Evolutionary conservation across 306 rosid genomes (phyloP).

Genomic region (Canavalia gladiata): DNA sequence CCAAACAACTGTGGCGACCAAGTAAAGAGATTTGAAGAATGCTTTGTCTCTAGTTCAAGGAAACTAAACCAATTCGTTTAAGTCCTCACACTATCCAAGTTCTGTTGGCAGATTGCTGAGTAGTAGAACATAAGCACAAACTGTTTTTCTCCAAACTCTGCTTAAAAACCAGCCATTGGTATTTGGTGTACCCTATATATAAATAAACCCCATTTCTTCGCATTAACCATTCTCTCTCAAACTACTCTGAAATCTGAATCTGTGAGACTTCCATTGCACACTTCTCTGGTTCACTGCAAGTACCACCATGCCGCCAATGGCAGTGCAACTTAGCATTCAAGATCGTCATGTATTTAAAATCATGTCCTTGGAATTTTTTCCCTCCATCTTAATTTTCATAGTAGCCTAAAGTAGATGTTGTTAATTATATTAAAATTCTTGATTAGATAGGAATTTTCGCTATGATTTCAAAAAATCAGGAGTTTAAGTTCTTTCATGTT

Average conservation of each 20-base stretch:
- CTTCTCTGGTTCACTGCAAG: conserved; percentile 27
- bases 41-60: conserved; percentile 60
- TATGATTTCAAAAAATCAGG: not conserved
- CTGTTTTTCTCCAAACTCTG: conserved; percentile 22
- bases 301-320: conserved; percentile 49
- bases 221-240: conserved; percentile 37
- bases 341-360: conserved; percentile 58
- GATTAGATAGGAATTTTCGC: not conserved
- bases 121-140: conserved; percentile 33
- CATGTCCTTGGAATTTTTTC: not conserved
- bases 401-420: conserved; percentile 8
- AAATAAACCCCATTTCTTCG: conserved; percentile 36
- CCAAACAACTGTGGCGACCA: conserved; percentile 77
- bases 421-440: not conserved
- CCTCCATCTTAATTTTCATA: not conserved
- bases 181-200: too few relatives aligned
- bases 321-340: conserved; percentile 60
- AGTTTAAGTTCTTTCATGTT: conserved; percentile 18
- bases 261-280: conserved; percentile 19
- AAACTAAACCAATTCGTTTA: conserved; percentile 47
- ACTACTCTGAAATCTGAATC: conserved; percentile 33
- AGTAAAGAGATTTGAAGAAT: conserved; percentile 69
- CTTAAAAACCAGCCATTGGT: conserved; percentile 30
- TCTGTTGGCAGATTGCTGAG: conserved; percentile 48
- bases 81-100: conserved; percentile 39